These are phyloP conservation scores for Coemansia sp. DNA, from an alignment of 192 early-diverging fungal species.

Conservation along the genomic window DNA sequence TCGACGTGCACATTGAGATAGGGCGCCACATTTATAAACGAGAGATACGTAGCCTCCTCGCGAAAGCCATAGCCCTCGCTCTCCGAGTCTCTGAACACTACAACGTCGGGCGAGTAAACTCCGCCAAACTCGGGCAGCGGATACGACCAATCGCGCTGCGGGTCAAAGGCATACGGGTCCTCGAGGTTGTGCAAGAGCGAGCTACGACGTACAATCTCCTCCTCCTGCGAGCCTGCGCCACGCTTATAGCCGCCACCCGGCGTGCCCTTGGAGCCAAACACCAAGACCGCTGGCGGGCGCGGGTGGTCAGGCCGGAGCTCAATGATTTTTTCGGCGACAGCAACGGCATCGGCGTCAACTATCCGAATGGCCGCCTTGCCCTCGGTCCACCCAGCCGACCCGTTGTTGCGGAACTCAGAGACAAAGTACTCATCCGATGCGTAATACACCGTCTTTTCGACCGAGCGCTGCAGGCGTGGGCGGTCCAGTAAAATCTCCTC, in stretches of 20 bases:
- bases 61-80: constrained; percentile 50
- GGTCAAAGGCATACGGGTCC: constrained; percentile 47
- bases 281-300: constrained; percentile 44
- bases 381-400: constrained; percentile 54
- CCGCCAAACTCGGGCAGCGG: constrained; percentile 58
- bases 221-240: constrained; percentile 55
- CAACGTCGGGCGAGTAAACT: constrained; percentile 55
- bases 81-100: constrained; percentile 56
- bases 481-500: constrained; percentile 52
- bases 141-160: constrained; percentile 50
- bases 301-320: constrained; percentile 53
- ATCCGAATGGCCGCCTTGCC: constrained; percentile 49
- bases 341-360: constrained; percentile 44
- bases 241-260: constrained; percentile 57
- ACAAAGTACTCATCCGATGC: constrained; percentile 51
- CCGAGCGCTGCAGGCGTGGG: constrained; percentile 36
- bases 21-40: constrained; percentile 56
- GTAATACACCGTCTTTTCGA: constrained; percentile 46
- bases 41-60: constrained; percentile 45
- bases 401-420: constrained; percentile 55
- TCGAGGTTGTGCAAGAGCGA: constrained; percentile 55
- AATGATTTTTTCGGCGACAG: constrained; percentile 40
- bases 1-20: constrained; percentile 51
- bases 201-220: constrained; percentile 53
- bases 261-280: constrained; percentile 51